A percentile compares a stretch with the other conserved stretches of the same genome.
Evolutionary conservation across 208 protist genomes (phyloP).

Genomic region (Acanthamoeba rhysodes): DNA sequence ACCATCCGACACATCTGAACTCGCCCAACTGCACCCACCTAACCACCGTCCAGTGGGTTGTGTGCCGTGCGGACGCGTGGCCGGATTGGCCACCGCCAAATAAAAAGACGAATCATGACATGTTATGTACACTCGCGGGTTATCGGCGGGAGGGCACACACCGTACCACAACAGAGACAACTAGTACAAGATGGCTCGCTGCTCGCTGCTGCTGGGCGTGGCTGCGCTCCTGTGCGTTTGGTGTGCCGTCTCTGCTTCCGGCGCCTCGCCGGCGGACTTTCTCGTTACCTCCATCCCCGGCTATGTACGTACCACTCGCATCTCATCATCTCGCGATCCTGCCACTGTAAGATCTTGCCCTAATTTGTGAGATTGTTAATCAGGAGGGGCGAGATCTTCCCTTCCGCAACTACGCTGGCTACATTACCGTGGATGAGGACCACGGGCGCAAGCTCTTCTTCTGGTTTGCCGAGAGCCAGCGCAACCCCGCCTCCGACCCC

Average conservation of each 20-base stretch:
- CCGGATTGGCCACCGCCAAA: too few species aligned
- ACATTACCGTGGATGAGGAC: constrained; percentile 74
- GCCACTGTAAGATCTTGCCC: too few species aligned
- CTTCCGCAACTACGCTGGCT: constrained; percentile 77
- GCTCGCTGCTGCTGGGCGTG: not conserved
- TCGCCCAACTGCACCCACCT: not conserved
- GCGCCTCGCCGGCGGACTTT: constrained; percentile 21
- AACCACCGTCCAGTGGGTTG: not conserved
- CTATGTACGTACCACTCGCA: not conserved
- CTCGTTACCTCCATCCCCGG: constrained; percentile 55
- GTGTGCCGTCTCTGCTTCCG: not conserved
- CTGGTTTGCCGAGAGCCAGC: constrained; percentile 80
- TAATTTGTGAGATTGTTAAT: not conserved
- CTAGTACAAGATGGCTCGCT: not conserved
- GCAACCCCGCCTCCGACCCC: constrained; percentile 73
- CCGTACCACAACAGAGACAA: not conserved
- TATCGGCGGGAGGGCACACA: not conserved
- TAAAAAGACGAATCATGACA: too few species aligned
- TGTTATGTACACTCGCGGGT: too few species aligned
- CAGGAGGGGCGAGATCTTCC: not conserved
- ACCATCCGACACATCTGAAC: not conserved
- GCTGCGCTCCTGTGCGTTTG: not conserved
- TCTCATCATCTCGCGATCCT: not conserved
- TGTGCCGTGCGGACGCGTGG: not conserved
- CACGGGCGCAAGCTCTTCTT: constrained; percentile 74